Evolutionary conservation across 306 rosid species (phyloP).

Genomic region (Quercus berberidifolia): DNA sequence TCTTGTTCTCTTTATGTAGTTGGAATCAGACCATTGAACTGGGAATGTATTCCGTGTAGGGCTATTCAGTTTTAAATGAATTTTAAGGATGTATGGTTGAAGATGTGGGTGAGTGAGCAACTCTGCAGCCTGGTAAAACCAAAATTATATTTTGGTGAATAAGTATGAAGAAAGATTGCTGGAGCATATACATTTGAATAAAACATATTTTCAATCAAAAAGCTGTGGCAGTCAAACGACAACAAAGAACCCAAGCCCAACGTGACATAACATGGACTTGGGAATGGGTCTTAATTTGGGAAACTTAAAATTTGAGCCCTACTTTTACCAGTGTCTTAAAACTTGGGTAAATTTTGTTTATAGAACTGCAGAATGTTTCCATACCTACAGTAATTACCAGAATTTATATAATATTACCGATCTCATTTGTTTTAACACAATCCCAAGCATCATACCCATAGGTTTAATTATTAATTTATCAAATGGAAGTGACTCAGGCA

Average conservation of each 20-base stretch:
- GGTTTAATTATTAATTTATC: not conserved
- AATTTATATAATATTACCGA: not conserved
- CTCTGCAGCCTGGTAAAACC: conserved; percentile 73
- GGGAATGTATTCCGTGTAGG: conserved; percentile 69
- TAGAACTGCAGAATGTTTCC: not conserved
- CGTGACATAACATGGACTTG: not conserved
- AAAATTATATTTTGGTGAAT: not conserved
- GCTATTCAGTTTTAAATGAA: conserved; percentile 76
- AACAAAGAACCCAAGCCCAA: not conserved
- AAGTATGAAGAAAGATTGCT: not conserved
- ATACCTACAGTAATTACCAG: not conserved
- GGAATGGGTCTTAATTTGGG: not conserved
- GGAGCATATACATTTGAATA: not conserved
- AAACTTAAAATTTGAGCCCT: not conserved
- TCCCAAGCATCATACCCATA: not conserved
- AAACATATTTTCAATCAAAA: not conserved
- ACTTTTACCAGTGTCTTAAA: not conserved
- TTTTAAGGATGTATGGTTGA: conserved; percentile 73
- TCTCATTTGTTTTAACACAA: not conserved
- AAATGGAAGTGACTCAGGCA: not conserved
- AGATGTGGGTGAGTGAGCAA: conserved; percentile 77
- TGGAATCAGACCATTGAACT: conserved; percentile 53
- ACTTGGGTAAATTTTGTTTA: not conserved
- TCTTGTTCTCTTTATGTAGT: conserved; percentile 65
- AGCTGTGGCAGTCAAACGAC: not conserved